A percentile compares a stretch with the other conserved stretches of the same genome.
These are phyloP conservation scores for Cardiospermum halicacabum DNA, from an alignment of 345 rosid genomes.

Conservation along the genomic window DNA sequence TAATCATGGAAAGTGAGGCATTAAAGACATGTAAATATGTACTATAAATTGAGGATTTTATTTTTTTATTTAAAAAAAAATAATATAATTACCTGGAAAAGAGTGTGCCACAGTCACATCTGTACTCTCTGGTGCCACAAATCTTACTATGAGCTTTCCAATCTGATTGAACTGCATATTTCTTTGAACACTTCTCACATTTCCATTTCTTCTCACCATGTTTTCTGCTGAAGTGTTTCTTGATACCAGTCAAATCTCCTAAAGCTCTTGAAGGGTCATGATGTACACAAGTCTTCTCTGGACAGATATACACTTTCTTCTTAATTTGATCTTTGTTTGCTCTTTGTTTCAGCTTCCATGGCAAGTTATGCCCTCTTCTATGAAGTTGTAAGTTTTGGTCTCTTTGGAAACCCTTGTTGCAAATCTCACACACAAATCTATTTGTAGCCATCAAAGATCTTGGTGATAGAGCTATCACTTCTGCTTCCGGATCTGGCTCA, in stretches of 20 bases:
- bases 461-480: constrained; percentile 48
- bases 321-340: constrained; percentile 29
- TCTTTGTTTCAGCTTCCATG: constrained; percentile 55
- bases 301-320: constrained; percentile 51
- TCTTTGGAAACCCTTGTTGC: constrained; percentile 53
- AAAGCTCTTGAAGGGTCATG: constrained; percentile 48
- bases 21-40: not conserved
- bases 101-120: constrained; percentile 54
- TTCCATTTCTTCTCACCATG: constrained; percentile 63
- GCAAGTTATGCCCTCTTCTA: constrained; percentile 51
- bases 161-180: constrained; percentile 54
- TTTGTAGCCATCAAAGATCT: constrained; percentile 50
- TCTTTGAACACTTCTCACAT: constrained; percentile 57
- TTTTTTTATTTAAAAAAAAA: no score
- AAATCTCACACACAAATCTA: constrained; percentile 45
- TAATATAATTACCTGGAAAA: constrained; percentile 52
- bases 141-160: constrained; percentile 57
- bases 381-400: constrained; percentile 58
- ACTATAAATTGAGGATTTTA: not conserved
- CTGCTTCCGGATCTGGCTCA: constrained; percentile 45
- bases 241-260: constrained; percentile 51
- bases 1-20: constrained; percentile 21
- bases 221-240: constrained; percentile 51
- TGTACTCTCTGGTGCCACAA: constrained; percentile 52
- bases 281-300: constrained; percentile 49